Percentiles rank a stretch among this genome's conserved stretches.
Conservation (phyloP, 2,329 filamentous ascomycete species). For the Botrytis galanthina region DNA sequence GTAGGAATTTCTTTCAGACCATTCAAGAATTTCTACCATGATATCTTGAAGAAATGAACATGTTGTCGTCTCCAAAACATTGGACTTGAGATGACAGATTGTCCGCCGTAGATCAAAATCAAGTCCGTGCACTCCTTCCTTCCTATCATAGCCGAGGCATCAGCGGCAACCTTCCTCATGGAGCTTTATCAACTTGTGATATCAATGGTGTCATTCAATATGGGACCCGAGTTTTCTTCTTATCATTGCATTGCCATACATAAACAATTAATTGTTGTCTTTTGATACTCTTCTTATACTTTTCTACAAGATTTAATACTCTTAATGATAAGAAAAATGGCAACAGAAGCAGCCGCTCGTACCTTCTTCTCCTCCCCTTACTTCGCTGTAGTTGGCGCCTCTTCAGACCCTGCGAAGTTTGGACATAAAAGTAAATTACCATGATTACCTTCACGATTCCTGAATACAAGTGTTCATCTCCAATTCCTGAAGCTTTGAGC, state of each 20-base stretch:
- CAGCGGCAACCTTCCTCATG: background rate
- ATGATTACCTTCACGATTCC: accelerated
- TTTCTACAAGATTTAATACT: background rate
- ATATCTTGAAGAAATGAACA: background rate
- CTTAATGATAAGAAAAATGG: conserved; percentile 43
- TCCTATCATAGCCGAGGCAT: background rate
- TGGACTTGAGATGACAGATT: background rate
- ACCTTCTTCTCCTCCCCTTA: conserved; percentile 76
- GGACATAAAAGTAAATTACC: conserved; percentile 71
- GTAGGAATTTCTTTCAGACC: background rate
- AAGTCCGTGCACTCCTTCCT: background rate
- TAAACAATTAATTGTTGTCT: background rate
- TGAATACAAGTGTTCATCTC: background rate
- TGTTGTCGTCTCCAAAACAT: background rate
- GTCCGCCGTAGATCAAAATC: background rate
- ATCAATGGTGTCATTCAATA: background rate
- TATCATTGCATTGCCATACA: background rate
- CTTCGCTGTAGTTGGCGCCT: conserved; percentile 89
- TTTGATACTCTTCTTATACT: background rate
- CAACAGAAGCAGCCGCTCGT: conserved; percentile 69
- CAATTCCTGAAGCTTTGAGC: background rate
- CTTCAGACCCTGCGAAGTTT: conserved; percentile 79
- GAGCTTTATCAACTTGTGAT: background rate
- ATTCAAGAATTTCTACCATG: background rate
- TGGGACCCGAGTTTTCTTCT: background rate